Base-by-base conservation (phyloP, 148 eudicot species). In the Pouteria glomerata region DNA sequence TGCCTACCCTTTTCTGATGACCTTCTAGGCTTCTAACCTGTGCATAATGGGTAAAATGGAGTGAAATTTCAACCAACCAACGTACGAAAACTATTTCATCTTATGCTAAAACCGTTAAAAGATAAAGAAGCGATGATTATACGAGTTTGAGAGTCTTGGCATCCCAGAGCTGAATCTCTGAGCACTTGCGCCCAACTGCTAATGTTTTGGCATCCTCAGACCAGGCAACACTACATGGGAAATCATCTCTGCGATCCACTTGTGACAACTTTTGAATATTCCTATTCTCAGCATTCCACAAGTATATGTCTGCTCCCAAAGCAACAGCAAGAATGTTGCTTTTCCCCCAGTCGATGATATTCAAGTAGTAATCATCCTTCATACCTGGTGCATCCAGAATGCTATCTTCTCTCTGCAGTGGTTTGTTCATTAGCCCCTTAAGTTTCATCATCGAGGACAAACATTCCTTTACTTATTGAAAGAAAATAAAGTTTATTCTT, bases 301-400 rank as follows among this genome's bases (percentile, higher is more conserved):
- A 3, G 74, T 66, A 80, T 11, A 80, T 7, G 2, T 55, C 66
- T 23, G 67, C 5, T 8, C 81, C 86, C 64, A 83, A 57, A 39
- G 74, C 86, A 63, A 80, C 60, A 3, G 83, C 79, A 34, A 80
- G 73, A 29, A 77, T 27, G 55, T 83, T 83, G 48, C 18, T 68
- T 41, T 76, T 79, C 21, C 86, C 86, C 86, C 86, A 83, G 56
- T 83, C 86, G 71, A 83, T 62, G 30, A 80, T 35, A 55, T 74
- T 77, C 74, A 68, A 31, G 44, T 83, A 80, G 74, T 44, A 83
- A 69, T 83, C 83, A 47, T 80, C 76, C 58, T 8, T 70, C 8
- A 83, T 10, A 6, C 21, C 15, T 0, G 81, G 83, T 4, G 86
- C 86, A 72, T 80, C 81, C 33, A 83, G 42, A 13, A 63, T n/a